phyloP scores from a whole-genome alignment of 1,139 yeast species.

The Hansenula lynferdii region DNA sequence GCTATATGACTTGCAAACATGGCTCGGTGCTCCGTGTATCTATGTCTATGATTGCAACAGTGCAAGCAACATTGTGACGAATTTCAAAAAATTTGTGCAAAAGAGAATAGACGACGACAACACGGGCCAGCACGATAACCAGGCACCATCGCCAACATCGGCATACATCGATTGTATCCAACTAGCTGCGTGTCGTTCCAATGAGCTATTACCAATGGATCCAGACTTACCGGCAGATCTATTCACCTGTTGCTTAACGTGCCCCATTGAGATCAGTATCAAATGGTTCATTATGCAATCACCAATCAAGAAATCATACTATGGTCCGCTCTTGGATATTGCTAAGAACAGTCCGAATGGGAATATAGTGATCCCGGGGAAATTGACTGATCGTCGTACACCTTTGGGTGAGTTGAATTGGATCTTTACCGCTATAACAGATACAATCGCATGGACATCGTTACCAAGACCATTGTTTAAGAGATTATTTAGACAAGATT shows the following conservation, averaged over 20 bases:
- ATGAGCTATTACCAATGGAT: slow-evolving; percentile 86
- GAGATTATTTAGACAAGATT: slow-evolving; percentile 86
- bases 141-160: slow-evolving; percentile 53
- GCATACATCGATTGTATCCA: slow-evolving; percentile 83
- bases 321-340: slow-evolving; percentile 42
- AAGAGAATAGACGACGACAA: slow-evolving; percentile 87
- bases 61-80: slow-evolving; percentile 90
- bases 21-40: slow-evolving; percentile 98
- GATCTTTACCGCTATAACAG: slow-evolving; percentile 98
- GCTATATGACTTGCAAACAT: slow-evolving; percentile 85
- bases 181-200: slow-evolving; percentile 86
- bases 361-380: slow-evolving; percentile 79
- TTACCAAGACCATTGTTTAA: slow-evolving; percentile 86
- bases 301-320: slow-evolving; percentile 60
- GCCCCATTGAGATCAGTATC: slow-evolving; percentile 93
- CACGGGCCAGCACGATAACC: slow-evolving; percentile 61
- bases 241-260: slow-evolving; percentile 90
- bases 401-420: slow-evolving; percentile 95
- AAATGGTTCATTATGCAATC: slow-evolving; percentile 89
- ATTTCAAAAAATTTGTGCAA: slow-evolving; percentile 86
- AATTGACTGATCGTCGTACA: slow-evolving; percentile 86
- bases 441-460: slow-evolving; percentile 97
- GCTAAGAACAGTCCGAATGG: slow-evolving; percentile 40
- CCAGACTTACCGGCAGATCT: slow-evolving; percentile 96
- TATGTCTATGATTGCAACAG: slow-evolving; percentile 93